Conservation (phyloP, 2,329 filamentous ascomycete genomes). For the Pestalotiopsis fici region DNA sequence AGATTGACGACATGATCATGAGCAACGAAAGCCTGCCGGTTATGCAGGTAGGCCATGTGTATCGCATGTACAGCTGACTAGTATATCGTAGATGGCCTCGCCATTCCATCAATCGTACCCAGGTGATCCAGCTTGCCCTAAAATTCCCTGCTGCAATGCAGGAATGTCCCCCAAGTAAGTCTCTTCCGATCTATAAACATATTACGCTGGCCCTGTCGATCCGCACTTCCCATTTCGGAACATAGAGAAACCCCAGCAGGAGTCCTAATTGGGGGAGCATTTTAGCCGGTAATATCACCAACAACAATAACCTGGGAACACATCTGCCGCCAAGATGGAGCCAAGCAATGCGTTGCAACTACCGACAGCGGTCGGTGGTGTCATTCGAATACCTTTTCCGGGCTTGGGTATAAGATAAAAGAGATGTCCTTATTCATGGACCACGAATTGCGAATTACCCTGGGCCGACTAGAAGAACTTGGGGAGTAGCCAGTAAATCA, state of each 20-base stretch:
- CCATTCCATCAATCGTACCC: no score
- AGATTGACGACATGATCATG: no score
- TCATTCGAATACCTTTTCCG: no score
- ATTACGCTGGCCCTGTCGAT: not conserved
- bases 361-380: not conserved
- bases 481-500: not conserved
- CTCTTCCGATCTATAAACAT: not conserved
- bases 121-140: not conserved
- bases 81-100: no score
- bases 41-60: no score
- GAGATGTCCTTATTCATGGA: no score
- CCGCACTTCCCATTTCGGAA: not conserved
- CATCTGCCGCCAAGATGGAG: not conserved
- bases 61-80: no score
- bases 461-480: no score
- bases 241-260: not conserved
- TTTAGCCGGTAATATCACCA: slow-evolving; percentile 2
- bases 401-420: no score
- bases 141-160: not conserved
- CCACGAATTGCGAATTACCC: no score
- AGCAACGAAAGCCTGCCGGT: no score
- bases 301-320: not conserved
- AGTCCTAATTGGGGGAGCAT: not conserved
- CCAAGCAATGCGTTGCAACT: not conserved
- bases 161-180: not conserved